A percentile compares a stretch with the other conserved stretches of the same genome.
Conservation (phyloP, 2,329 filamentous ascomycete genomes). For the Ascochyta koolunga region DNA sequence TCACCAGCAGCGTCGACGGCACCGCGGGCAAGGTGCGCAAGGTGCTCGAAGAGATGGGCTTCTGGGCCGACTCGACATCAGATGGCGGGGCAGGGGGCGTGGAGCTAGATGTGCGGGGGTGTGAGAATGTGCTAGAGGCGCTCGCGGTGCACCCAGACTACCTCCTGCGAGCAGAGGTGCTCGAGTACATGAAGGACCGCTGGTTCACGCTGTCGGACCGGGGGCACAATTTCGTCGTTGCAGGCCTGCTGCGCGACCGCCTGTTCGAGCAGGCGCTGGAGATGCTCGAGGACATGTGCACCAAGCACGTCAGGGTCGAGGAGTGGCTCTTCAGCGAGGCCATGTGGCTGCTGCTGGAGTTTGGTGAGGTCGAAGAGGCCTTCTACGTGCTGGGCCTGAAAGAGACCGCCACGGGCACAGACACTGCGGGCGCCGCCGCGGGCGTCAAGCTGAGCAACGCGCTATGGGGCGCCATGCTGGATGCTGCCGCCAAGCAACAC, state of each 20-base stretch:
- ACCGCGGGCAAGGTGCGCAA: slow-evolving; percentile 67
- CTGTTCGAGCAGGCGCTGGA: slow-evolving; percentile 81
- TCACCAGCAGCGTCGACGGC: slow-evolving; percentile 67
- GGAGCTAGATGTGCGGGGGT: slow-evolving; percentile 68
- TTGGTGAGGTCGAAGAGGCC: slow-evolving; percentile 78
- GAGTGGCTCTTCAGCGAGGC: slow-evolving; percentile 81
- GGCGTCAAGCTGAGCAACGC: slow-evolving; percentile 53
- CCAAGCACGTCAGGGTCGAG: slow-evolving; percentile 61
- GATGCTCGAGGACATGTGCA: slow-evolving; percentile 70
- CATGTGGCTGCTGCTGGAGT: slow-evolving; percentile 73
- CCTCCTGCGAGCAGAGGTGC: slow-evolving; percentile 70
- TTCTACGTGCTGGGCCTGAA: slow-evolving; percentile 65
- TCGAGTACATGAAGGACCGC: slow-evolving; percentile 74
- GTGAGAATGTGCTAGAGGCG: slow-evolving; percentile 73
- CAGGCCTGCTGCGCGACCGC: slow-evolving; percentile 79
- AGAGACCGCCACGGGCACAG: slow-evolving; percentile 31
- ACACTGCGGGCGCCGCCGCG: slow-evolving; percentile 22
- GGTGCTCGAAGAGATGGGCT: slow-evolving; percentile 75
- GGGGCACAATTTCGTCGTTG: slow-evolving; percentile 70
- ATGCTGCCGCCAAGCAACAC: slow-evolving; percentile 69
- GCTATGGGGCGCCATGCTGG: slow-evolving; percentile 76
- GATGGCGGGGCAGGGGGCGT: slow-evolving; percentile 57
- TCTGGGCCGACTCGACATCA: slow-evolving; percentile 19
- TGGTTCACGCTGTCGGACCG: slow-evolving; percentile 70
- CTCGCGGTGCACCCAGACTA: slow-evolving; percentile 88